phyloP scores from a whole-genome alignment of 2,329 filamentous ascomycete species.

The Fusarium pseudocircinatum region DNA sequence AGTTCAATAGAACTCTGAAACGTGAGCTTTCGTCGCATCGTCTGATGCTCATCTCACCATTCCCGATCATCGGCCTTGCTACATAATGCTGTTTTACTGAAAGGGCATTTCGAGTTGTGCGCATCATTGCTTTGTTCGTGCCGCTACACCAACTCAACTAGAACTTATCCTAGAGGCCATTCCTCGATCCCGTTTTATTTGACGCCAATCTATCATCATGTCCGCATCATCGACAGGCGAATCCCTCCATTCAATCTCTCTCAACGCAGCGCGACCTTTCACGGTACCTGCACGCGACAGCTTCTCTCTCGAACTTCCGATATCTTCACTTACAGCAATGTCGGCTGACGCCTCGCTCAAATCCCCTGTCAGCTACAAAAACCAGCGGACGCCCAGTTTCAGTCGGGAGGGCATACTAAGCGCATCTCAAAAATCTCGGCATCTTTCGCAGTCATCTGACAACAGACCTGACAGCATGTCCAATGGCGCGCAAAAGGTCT shows the following conservation, averaged over 20 bases:
- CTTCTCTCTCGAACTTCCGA: conserved; percentile 60
- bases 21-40: conserved; percentile 23
- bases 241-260: conserved; percentile 57
- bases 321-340: conserved; percentile 54
- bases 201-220: conserved; percentile 51
- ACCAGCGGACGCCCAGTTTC: conserved; percentile 56
- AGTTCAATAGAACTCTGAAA: not conserved
- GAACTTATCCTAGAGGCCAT: not conserved
- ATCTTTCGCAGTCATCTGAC: conserved; percentile 65
- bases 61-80: conserved; percentile 9
- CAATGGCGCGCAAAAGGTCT: conserved; percentile 58
- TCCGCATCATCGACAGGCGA: conserved; percentile 64
- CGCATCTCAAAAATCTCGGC: conserved; percentile 63
- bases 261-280: conserved; percentile 54
- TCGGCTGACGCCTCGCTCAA: conserved; percentile 59
- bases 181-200: conserved; percentile 33
- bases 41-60: conserved; percentile 26
- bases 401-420: conserved; percentile 65
- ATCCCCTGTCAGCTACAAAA: conserved; percentile 61
- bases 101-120: conserved; percentile 13
- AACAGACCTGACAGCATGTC: conserved; percentile 54
- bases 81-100: conserved; percentile 39
- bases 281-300: conserved; percentile 57
- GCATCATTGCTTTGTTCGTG: not conserved
- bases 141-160: not conserved